Percentiles rank a stretch among this genome's conserved stretches.
Conservation (phyloP, 2,329 filamentous ascomycete genomes). For the Beauveria sp. region DNA sequence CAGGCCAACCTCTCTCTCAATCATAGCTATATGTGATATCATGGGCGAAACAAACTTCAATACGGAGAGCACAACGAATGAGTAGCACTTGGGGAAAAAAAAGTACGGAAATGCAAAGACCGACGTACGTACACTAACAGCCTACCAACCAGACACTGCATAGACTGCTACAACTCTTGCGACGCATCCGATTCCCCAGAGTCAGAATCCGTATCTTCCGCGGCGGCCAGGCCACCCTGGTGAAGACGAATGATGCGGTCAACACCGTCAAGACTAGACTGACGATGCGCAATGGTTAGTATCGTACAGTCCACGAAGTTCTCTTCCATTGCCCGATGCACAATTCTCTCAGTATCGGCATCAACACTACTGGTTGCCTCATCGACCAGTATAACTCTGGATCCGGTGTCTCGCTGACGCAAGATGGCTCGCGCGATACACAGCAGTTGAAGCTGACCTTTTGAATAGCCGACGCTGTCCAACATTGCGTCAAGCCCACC, state of each 20-base stretch:
- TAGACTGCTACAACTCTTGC: background rate
- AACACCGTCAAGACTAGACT: background rate
- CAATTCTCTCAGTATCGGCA: background rate
- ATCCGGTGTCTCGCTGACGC: constrained; percentile 13
- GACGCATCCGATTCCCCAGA: background rate
- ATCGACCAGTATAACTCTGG: background rate
- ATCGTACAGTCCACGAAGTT: background rate
- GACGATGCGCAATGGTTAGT: background rate
- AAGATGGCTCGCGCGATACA: constrained; percentile 6
- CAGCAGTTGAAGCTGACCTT: constrained; percentile 14
- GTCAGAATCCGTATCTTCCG: background rate
- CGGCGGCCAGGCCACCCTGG: background rate
- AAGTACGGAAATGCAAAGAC: too few relatives aligned
- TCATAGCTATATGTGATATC: too few relatives aligned
- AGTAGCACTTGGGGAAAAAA: too few relatives aligned
- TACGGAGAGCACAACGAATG: too few relatives aligned
- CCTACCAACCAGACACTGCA: too few relatives aligned
- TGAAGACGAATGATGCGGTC: constrained; percentile 6
- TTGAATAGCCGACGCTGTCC: constrained; percentile 22
- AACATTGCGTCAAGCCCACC: constrained; percentile 28
- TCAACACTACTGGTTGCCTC: constrained; percentile 8
- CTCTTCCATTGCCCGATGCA: background rate
- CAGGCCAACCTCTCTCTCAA: too few relatives aligned
- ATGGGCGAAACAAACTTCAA: too few relatives aligned
- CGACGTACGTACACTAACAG: too few relatives aligned